A percentile compares a stretch with the other conserved stretches of the same genome.
phyloP scores from a whole-genome alignment of 164 flowering plant species.

The grape (Vitis vinifera) region ASM3070453v1 NC_081822.1:13755001-13755500 shows the following conservation, averaged over 20 bases:
- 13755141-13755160: constrained; percentile 55
- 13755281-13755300: too few species aligned
- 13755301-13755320: too few species aligned
- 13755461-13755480: constrained; percentile 45
- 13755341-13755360: too few species aligned
- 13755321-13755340: too few species aligned
- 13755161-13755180: constrained; percentile 45
- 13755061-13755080: constrained; percentile 44
- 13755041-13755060: constrained; percentile 39
- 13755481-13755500: constrained; percentile 51
- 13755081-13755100: constrained; percentile 54
- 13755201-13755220: constrained; percentile 41
- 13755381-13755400: constrained; percentile 50
- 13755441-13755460: constrained; percentile 69
- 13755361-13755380: too few species aligned
- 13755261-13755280: too few species aligned
- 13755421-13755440: constrained; percentile 86
- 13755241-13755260: too few species aligned
- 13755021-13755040: neutral
- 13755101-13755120: constrained; percentile 50
- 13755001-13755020: neutral
- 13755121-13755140: constrained; percentile 39
- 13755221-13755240: too few species aligned
- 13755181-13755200: constrained; percentile 73
- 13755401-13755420: constrained; percentile 91